Conservation (phyloP, 2,329 filamentous ascomycete species). For the Diaporthe citri region DNA sequence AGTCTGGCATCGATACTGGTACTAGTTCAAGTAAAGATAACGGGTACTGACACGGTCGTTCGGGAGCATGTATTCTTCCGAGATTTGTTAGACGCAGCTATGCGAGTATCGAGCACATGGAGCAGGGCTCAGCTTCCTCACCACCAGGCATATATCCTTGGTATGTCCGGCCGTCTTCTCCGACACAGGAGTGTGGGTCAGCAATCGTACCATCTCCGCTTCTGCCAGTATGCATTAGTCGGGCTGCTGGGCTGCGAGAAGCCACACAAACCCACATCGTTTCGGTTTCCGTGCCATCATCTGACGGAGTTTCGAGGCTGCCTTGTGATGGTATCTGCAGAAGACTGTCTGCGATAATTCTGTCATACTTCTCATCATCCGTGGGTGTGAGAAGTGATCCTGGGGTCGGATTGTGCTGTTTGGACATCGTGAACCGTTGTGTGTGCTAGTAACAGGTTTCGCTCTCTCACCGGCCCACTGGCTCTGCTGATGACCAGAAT, state of each 20-base stretch:
- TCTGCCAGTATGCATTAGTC: not conserved
- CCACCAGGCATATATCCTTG: constrained; percentile 19
- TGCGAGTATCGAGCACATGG: not conserved
- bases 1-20: not conserved
- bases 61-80: constrained; percentile 22
- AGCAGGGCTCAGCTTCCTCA: not conserved
- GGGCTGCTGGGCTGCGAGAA: not conserved
- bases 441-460: not conserved
- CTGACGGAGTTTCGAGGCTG: not conserved
- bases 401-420: not conserved
- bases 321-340: not conserved
- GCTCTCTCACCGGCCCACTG: not conserved
- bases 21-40: not conserved
- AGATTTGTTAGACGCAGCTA: not conserved
- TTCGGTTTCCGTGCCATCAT: not conserved
- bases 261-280: not conserved
- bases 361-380: not conserved
- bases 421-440: not conserved
- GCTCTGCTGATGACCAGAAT: not conserved
- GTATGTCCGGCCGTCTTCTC: constrained; percentile 16
- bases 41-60: not conserved
- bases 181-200: constrained; percentile 3
- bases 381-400: not conserved
- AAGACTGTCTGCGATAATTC: too few relatives aligned
- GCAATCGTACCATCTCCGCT: constrained; percentile 7